These are phyloP conservation scores for Sesbania bispinosa DNA, from an alignment of 306 rosid genomes.

Conservation along the genomic window DNA sequence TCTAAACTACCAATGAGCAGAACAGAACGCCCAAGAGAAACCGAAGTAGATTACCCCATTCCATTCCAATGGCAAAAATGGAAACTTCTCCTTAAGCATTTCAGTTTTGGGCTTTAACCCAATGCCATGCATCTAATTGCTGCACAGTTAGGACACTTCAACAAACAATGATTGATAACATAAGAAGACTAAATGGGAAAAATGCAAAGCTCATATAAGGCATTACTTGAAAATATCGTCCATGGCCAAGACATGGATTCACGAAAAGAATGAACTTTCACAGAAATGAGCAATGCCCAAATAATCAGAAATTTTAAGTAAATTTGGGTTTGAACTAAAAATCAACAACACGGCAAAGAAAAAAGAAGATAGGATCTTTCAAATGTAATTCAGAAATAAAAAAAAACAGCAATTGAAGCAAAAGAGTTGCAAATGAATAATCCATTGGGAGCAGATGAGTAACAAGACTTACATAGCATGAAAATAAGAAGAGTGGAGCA, in stretches of 20 bases:
- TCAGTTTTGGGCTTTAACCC: not conserved
- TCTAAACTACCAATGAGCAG: not conserved
- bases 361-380: not conserved
- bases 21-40: not conserved
- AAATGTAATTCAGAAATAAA: not conserved
- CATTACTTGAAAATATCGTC: not conserved
- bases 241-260: not conserved
- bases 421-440: not conserved
- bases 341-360: not conserved
- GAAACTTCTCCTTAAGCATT: not conserved
- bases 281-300: not conserved
- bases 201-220: not conserved
- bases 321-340: conserved; percentile 2
- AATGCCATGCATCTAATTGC: conserved; percentile 1
- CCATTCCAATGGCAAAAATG: not conserved
- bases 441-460: not conserved
- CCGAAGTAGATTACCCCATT: not conserved
- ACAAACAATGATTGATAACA: not conserved
- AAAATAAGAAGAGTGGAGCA: not conserved
- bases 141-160: not conserved
- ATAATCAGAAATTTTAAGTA: not conserved
- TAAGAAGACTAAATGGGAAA: not conserved
- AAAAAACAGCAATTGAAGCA: not conserved
- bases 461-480: conserved; percentile 1
- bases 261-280: not conserved